phyloP scores from a whole-genome alignment of 768 basidiomycete species.

The Glaciozyma martinii region DNA sequence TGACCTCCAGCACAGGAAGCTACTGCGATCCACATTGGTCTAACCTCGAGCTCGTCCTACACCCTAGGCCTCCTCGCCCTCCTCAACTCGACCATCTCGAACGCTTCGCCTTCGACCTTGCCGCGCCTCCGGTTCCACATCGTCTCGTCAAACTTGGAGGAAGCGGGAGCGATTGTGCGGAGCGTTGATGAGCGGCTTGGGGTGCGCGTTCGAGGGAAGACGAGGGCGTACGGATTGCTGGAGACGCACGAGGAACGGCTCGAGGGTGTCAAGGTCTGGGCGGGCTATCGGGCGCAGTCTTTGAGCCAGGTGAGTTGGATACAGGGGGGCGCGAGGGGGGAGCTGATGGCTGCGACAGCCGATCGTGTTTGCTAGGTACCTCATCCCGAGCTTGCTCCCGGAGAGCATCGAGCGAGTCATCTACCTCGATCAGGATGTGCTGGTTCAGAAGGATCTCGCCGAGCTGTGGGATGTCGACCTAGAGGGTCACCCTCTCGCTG shows the following conservation, averaged over 20 bases:
- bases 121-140: slow-evolving; percentile 3
- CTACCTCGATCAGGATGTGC: slow-evolving; percentile 11
- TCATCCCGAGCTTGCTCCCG: background rate
- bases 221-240: background rate
- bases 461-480: slow-evolving; percentile 1
- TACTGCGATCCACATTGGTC: background rate
- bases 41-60: background rate
- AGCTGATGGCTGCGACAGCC: background rate
- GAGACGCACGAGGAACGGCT: background rate
- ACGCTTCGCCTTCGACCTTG: background rate
- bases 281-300: background rate
- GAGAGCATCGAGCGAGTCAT: background rate
- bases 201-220: background rate
- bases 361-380: slow-evolving; percentile 5
- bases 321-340: background rate
- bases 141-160: background rate
- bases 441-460: slow-evolving; percentile 2
- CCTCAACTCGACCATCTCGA: slow-evolving; percentile 2
- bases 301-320: background rate
- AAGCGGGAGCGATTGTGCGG: background rate
- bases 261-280: slow-evolving; percentile 1
- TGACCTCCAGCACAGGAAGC: no score
- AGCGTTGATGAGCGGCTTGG: background rate
- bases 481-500: slow-evolving; percentile 5
- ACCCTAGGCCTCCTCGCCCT: background rate